These are phyloP conservation scores for Trypanosoma platydactyli DNA, from an alignment of 208 protist genomes.

Conservation along the genomic window DNA sequence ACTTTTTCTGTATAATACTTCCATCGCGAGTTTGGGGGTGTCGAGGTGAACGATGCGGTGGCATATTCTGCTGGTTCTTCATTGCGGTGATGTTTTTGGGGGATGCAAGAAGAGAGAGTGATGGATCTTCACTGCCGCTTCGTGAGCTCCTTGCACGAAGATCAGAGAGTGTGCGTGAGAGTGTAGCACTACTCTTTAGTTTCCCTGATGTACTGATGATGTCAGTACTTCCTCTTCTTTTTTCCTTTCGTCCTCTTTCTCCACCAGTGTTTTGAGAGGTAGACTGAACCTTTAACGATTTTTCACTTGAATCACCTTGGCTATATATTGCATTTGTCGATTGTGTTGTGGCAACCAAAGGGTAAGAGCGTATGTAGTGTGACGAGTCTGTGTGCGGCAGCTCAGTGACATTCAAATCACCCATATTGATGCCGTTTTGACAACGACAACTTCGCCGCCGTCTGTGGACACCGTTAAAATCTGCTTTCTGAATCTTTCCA, in stretches of 20 bases:
- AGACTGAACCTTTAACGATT: neutral
- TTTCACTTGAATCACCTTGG: neutral
- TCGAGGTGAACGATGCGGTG: neutral
- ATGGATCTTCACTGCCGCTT: neutral
- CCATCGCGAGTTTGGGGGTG: neutral
- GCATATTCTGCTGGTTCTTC: neutral
- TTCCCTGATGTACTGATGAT: neutral
- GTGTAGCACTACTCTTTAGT: conserved; percentile 8
- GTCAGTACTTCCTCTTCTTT: too few relatives aligned
- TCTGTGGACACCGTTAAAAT: conserved; percentile 8
- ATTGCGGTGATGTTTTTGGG: neutral
- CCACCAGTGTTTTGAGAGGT: neutral
- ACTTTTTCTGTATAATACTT: conserved; percentile 12
- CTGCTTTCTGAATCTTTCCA: neutral
- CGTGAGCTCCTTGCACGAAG: conserved; percentile 7
- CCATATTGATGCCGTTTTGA: conserved; percentile 3
- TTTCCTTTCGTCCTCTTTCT: neutral
- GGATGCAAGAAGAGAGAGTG: neutral
- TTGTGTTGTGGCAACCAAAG: neutral
- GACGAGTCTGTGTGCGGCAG: conserved; percentile 16
- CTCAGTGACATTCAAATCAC: conserved; percentile 8
- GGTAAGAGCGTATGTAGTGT: conserved; percentile 17
- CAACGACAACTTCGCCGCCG: conserved; percentile 4
- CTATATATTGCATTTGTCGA: neutral
- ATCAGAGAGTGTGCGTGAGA: conserved; percentile 14